A percentile compares a stretch with the other conserved stretches of the same genome.
These are phyloP conservation scores for Russula ochroleuca DNA, from an alignment of 768 basidiomycete species.

Conservation along the genomic window DNA sequence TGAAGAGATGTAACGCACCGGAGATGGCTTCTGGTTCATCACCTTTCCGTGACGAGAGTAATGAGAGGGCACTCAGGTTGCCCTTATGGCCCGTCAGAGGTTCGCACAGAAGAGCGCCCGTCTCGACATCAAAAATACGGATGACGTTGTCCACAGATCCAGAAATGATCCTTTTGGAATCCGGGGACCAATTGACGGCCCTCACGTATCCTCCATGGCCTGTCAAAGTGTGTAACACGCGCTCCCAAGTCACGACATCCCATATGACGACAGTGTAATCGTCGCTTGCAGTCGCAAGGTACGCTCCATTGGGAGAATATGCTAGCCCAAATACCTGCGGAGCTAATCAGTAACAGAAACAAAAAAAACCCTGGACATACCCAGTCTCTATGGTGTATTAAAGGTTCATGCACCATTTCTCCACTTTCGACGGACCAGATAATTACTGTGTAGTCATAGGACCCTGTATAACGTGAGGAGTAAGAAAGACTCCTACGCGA, in stretches of 20 bases:
- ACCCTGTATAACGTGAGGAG: constrained; percentile 9
- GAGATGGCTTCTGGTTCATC: constrained; percentile 2
- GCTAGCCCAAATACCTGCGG: constrained; percentile 11
- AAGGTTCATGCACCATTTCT: not conserved
- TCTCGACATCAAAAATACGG: constrained; percentile 19
- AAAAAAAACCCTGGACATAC: not conserved
- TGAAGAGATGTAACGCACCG: not conserved
- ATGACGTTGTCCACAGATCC: constrained; percentile 7
- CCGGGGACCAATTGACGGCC: constrained; percentile 17
- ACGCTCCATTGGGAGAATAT: constrained; percentile 24
- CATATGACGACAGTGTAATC: constrained; percentile 48
- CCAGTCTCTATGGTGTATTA: constrained; percentile 11
- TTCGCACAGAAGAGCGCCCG: constrained; percentile 8
- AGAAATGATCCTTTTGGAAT: constrained; percentile 12
- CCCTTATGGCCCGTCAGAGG: constrained; percentile 7
- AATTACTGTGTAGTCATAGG: constrained; percentile 10
- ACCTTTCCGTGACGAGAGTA: not conserved
- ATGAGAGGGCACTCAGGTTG: not conserved
- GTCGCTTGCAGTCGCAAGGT: constrained; percentile 43
- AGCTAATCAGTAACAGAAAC: not conserved
- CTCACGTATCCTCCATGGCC: constrained; percentile 10
- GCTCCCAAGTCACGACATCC: constrained; percentile 45
- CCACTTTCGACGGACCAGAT: constrained; percentile 20
- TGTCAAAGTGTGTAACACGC: constrained; percentile 31
- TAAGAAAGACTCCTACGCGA: no score